These are phyloP conservation scores for Roridomyces roridus DNA, from an alignment of 768 basidiomycete genomes.

Conservation along the genomic window DNA sequence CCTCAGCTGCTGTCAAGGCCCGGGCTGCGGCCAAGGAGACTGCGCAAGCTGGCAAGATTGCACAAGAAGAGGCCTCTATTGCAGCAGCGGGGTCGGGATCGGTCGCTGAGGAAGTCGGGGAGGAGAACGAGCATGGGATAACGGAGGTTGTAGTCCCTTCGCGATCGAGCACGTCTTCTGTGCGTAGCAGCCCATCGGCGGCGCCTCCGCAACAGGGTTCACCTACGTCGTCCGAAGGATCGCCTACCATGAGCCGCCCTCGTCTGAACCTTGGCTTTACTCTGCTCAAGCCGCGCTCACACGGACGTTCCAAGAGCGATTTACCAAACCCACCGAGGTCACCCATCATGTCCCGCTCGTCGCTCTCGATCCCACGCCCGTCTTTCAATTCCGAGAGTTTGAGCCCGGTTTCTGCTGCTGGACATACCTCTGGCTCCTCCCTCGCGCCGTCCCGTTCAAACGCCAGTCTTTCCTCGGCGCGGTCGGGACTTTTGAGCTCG, in stretches of 20 bases:
- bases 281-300: slow-evolving; percentile 50
- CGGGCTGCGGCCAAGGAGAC: slow-evolving; percentile 25
- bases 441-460: slow-evolving; percentile 19
- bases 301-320: slow-evolving; percentile 50
- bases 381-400: slow-evolving; percentile 24
- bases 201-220: background rate
- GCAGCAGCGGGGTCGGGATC: slow-evolving; percentile 1
- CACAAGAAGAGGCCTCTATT: slow-evolving; percentile 28
- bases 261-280: slow-evolving; percentile 48
- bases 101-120: slow-evolving; percentile 3
- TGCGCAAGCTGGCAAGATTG: slow-evolving; percentile 34
- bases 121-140: slow-evolving; percentile 27
- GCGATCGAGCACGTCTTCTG: slow-evolving; percentile 17
- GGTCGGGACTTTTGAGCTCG: slow-evolving; percentile 13
- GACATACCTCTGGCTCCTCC: background rate
- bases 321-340: slow-evolving; percentile 27
- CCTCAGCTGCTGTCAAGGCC: slow-evolving; percentile 27
- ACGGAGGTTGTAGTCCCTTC: slow-evolving; percentile 25
- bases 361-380: slow-evolving; percentile 39
- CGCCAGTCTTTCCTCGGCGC: slow-evolving; percentile 16
- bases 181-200: slow-evolving; percentile 20
- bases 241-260: slow-evolving; percentile 37
- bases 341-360: slow-evolving; percentile 34
- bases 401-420: slow-evolving; percentile 20
- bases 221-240: slow-evolving; percentile 7